phyloP scores from a whole-genome alignment of 768 basidiomycete genomes.

The Chlorophyllum brunneum region DNA sequence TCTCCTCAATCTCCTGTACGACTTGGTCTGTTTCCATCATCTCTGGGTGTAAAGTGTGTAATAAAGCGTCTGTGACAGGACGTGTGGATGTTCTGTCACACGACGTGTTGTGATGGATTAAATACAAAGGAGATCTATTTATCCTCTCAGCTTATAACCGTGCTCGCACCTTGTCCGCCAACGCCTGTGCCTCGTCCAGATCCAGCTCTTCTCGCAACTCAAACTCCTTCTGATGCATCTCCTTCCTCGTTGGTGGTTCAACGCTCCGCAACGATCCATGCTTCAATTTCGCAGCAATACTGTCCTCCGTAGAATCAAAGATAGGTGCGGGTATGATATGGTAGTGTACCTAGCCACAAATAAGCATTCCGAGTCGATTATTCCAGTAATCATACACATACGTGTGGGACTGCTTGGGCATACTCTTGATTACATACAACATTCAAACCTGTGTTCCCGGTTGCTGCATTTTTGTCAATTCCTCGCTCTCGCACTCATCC shows the following conservation, averaged over 20 bases:
- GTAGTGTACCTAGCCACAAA: slow-evolving; percentile 56
- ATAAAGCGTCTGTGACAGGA: slow-evolving; percentile 11
- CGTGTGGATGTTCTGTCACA: slow-evolving; percentile 9
- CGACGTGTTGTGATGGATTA: background rate
- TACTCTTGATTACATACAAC: slow-evolving; percentile 82
- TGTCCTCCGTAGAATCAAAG: slow-evolving; percentile 24
- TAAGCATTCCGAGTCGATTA: background rate
- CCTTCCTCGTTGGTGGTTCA: slow-evolving; percentile 34
- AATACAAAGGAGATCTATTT: background rate
- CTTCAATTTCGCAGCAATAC: slow-evolving; percentile 10
- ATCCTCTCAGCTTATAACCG: slow-evolving; percentile 25
- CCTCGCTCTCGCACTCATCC: background rate
- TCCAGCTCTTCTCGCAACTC: slow-evolving; percentile 57
- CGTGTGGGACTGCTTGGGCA: slow-evolving; percentile 77
- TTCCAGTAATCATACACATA: slow-evolving; percentile 24
- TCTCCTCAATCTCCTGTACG: slow-evolving; percentile 11
- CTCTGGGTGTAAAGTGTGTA: background rate
- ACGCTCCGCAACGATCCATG: slow-evolving; percentile 14
- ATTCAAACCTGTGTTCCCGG: slow-evolving; percentile 66
- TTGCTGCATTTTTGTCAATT: slow-evolving; percentile 30
- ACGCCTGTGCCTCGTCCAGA: slow-evolving; percentile 45
- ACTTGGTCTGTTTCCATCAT: slow-evolving; percentile 14
- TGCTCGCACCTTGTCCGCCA: slow-evolving; percentile 45
- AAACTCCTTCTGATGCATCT: slow-evolving; percentile 62
- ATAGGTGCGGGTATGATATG: slow-evolving; percentile 72